Evolutionary conservation across 192 early-diverging fungal genomes (phyloP).

Genomic region (Chytriomyces sp.): DNA sequence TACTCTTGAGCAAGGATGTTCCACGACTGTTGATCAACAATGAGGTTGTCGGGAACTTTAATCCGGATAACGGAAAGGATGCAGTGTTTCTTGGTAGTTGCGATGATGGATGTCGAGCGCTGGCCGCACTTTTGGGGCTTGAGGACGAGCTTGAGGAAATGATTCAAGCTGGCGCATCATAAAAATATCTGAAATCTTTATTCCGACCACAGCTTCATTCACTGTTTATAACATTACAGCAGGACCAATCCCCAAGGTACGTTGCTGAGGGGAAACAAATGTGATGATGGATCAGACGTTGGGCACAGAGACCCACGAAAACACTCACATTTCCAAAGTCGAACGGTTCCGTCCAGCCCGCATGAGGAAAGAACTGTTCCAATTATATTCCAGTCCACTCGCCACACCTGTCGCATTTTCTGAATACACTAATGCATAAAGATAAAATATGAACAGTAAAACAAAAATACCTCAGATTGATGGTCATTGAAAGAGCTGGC

Average conservation of each 20-base stretch:
- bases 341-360: constrained; percentile 82
- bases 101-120: constrained; percentile 73
- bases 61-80: constrained; percentile 76
- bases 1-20: constrained; percentile 60
- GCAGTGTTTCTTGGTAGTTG: constrained; percentile 78
- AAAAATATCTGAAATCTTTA: neutral
- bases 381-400: constrained; percentile 85
- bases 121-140: constrained; percentile 79
- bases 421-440: constrained; percentile 15
- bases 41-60: constrained; percentile 71
- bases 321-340: constrained; percentile 69
- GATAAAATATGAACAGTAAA: neutral
- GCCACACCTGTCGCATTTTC: constrained; percentile 56
- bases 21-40: constrained; percentile 92
- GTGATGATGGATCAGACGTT: neutral
- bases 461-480: constrained; percentile 50
- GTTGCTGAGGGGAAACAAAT: constrained; percentile 32
- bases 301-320: neutral
- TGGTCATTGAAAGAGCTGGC: constrained; percentile 71
- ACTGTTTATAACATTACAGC: constrained; percentile 64
- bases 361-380: constrained; percentile 79
- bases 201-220: constrained; percentile 37
- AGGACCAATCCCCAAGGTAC: constrained; percentile 63
- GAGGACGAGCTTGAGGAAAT: constrained; percentile 47
- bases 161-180: neutral